Base-by-base conservation (phyloP, 331 rosid species). In the Stylosanthes scabra region DNA sequence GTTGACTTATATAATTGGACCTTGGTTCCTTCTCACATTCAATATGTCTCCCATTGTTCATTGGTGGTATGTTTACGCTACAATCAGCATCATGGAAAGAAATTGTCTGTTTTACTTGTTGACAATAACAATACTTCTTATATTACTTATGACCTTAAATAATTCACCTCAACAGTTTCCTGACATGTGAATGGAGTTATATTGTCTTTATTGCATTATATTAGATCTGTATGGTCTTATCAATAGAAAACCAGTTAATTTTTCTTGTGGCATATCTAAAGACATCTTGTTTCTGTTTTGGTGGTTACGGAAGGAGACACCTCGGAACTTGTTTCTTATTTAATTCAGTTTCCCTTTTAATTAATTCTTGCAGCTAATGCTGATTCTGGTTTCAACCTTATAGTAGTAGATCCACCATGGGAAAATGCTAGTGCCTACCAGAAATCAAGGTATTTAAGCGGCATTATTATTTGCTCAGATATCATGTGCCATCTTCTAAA, bases 401-500 rank as follows among this genome's bases (percentile, higher is more conserved):
- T 91, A 65, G 81, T 91, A 74, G 74, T 91, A 29, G 97, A 94
- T 80, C 99, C 99, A 5, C 99, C 99, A 28, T 91, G 97, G 99
- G 99, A 94, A 84, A 94, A 91, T 85, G 97, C 91, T 66, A 94
- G 99, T 77, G 99, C 96, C 40, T 82, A 27, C 62, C 97, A 91
- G 81, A 94, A 94, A 83, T 84, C 68, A 46, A 91, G 89, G 99
- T 88, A 68, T 78, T 57, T 27, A 13, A 20, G 45, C 47, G 41
- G 45, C 37, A 67, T 29, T 20, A 50, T n/a, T 13, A 20, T 73
- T 73, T 62, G 57, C 25, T 68, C 54, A 20, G 37, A 9, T 40
- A 59, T 51, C 20, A 39, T 39, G 6, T 8, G 13, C 54, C 42
- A 54, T 7, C 39, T 59, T 3, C 54, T 47, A 57, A 28, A 71